These are phyloP conservation scores for Beauveria sp. DNA, from an alignment of 2,329 filamentous ascomycete species.

Conservation along the genomic window DNA sequence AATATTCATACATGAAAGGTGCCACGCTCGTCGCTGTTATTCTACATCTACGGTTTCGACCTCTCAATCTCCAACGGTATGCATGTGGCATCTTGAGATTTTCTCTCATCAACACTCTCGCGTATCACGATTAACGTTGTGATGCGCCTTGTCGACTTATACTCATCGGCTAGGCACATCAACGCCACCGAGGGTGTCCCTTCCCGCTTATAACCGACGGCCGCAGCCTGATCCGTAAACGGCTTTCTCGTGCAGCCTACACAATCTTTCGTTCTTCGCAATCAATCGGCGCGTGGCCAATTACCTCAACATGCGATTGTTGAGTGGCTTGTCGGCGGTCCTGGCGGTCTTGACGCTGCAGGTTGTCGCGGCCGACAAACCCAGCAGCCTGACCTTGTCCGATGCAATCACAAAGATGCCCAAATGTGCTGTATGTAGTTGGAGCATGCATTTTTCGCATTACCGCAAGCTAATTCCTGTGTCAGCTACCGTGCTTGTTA, in stretches of 20 bases:
- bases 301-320: background rate
- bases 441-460: too few relatives aligned
- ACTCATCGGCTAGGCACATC: background rate
- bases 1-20: background rate
- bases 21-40: background rate
- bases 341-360: background rate
- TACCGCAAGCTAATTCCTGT: background rate
- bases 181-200: background rate
- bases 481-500: constrained; percentile 1
- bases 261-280: background rate
- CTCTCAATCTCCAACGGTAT: too few relatives aligned
- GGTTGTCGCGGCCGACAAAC: background rate
- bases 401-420: constrained; percentile 2
- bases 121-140: background rate
- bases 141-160: background rate
- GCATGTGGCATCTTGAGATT: background rate
- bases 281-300: background rate
- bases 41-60: background rate
- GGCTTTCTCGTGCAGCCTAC: background rate
- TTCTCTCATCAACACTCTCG: background rate
- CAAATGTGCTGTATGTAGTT: background rate
- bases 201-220: background rate
- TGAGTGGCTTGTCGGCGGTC: background rate
- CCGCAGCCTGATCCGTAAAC: background rate
- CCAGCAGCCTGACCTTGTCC: background rate